phyloP scores from a whole-genome alignment of 2,329 filamentous ascomycete species.

The Beauveria sp. region DNA sequence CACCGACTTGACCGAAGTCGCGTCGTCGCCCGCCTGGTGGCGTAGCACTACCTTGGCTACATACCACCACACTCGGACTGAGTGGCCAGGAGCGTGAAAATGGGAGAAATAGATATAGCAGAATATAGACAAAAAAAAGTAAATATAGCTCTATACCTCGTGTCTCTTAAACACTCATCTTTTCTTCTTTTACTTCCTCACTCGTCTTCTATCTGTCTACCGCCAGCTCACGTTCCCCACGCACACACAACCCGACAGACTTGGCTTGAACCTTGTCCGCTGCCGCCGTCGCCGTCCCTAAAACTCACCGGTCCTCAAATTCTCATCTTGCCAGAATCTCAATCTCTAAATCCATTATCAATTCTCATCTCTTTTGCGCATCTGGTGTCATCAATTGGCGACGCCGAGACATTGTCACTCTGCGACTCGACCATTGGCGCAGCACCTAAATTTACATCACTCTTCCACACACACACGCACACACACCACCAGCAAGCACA shows the following conservation, averaged over 20 bases:
- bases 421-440: background rate
- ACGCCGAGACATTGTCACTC: background rate
- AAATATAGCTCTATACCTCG: background rate
- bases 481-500: background rate
- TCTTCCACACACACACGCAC: background rate
- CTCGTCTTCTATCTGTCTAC: background rate
- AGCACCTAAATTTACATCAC: background rate
- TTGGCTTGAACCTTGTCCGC: conserved; percentile 1
- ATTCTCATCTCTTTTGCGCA: background rate
- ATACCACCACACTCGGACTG: background rate
- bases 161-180: background rate
- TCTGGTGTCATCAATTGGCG: background rate
- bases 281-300: background rate
- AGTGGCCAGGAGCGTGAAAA: background rate
- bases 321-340: background rate
- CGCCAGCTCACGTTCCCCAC: background rate
- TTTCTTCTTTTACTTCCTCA: background rate
- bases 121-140: background rate
- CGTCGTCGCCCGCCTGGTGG: background rate
- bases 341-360: background rate
- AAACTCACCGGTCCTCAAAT: background rate
- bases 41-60: background rate
- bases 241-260: background rate
- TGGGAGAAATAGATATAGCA: background rate
- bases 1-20: conserved; percentile 10